Evolutionary conservation across 805 yeast genomes (phyloP).

Genomic region (Pachysolen tannophilus): DNA sequence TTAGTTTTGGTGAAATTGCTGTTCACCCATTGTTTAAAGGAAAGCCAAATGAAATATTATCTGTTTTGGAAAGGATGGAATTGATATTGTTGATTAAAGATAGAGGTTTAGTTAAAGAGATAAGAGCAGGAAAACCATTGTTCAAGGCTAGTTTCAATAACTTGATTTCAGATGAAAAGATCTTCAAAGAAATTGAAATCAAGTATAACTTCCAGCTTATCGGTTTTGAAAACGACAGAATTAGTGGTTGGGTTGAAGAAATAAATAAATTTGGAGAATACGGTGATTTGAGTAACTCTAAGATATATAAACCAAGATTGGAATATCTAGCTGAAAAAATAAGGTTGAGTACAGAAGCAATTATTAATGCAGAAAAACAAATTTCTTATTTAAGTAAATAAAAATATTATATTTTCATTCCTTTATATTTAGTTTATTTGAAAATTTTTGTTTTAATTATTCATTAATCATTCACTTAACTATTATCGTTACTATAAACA

Average conservation of each 20-base stretch:
- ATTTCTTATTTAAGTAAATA: conserved; percentile 23
- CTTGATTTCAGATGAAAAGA: conserved; percentile 47
- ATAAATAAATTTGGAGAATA: conserved; percentile 47
- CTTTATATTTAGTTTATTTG: no score
- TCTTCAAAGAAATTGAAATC: conserved; percentile 57
- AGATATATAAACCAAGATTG: conserved; percentile 52
- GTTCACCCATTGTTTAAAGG: conserved; percentile 54
- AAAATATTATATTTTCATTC: no score
- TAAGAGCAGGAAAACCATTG: conserved; percentile 79
- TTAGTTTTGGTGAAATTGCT: conserved; percentile 44
- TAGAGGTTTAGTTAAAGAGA: conserved; percentile 61
- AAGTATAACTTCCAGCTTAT: conserved; percentile 48
- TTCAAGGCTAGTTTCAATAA: conserved; percentile 71
- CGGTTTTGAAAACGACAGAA: conserved; percentile 51
- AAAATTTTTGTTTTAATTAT: no score
- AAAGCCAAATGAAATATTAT: conserved; percentile 45
- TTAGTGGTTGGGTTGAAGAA: conserved; percentile 64
- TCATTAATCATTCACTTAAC: no score
- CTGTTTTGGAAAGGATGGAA: conserved; percentile 73
- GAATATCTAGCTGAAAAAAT: conserved; percentile 64
- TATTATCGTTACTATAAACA: no score
- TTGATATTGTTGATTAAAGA: conserved; percentile 64
- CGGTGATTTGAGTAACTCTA: conserved; percentile 27
- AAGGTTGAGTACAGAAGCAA: conserved; percentile 45
- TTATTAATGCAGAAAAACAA: conserved; percentile 38